Conservation (phyloP, 2,329 filamentous ascomycete species). For the Penicillium brevicompactum region DNA sequence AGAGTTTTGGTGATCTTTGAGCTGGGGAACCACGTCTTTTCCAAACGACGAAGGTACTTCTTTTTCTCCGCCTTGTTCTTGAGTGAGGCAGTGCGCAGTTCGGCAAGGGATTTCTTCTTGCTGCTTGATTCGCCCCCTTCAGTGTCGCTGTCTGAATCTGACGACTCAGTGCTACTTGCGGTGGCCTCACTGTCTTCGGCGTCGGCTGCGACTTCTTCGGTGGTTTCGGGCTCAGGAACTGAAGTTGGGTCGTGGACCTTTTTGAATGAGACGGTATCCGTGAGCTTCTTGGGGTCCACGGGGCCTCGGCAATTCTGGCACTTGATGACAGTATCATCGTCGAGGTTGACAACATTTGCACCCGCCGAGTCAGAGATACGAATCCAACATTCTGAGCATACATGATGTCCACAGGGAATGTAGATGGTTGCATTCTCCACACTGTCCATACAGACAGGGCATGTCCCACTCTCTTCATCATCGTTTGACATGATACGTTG, state of each 20-base stretch:
- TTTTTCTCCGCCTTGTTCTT: constrained; percentile 66
- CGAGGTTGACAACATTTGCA: constrained; percentile 48
- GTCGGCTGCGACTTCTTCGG: constrained; percentile 36
- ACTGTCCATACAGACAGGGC: constrained; percentile 79
- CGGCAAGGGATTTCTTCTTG: constrained; percentile 57
- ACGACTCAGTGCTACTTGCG: constrained; percentile 7
- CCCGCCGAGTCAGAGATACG: constrained; percentile 63
- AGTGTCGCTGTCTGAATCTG: constrained; percentile 33
- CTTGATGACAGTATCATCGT: constrained; percentile 60
- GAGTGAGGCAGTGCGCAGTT: constrained; percentile 67
- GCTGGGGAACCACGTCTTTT: constrained; percentile 70
- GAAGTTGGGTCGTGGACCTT: constrained; percentile 67
- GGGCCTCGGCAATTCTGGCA: constrained; percentile 76
- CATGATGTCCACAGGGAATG: constrained; percentile 79
- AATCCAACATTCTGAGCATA: constrained; percentile 75
- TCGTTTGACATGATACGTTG: constrained; percentile 63
- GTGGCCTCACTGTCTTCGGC: constrained; percentile 38
- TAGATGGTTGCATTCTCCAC: constrained; percentile 75
- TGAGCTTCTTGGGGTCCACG: constrained; percentile 69
- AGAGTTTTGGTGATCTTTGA: constrained; percentile 73
- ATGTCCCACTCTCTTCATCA: constrained; percentile 62
- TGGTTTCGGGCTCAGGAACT: constrained; percentile 15
- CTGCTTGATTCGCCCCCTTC: constrained; percentile 32
- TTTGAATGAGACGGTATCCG: constrained; percentile 73
- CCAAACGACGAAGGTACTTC: constrained; percentile 69